Evolutionary conservation across 2,329 filamentous ascomycete genomes (phyloP).

Genomic region (Fusarium penzigii): DNA sequence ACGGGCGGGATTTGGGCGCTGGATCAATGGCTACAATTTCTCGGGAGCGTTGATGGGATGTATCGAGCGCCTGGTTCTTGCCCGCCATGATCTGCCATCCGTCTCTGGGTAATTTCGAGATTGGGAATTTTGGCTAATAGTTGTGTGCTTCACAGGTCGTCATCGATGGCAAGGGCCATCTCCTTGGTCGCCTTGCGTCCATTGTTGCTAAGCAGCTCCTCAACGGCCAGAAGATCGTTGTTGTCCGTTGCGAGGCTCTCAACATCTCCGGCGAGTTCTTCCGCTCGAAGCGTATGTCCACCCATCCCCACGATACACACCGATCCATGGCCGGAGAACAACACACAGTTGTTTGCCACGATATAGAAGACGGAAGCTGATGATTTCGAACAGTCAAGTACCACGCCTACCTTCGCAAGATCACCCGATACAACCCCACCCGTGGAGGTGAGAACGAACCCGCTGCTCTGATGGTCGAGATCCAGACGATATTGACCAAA

Average conservation of each 20-base stretch:
- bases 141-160: conserved; percentile 66
- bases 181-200: conserved; percentile 97
- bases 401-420: conserved; percentile 99
- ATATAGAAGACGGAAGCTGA: conserved; percentile 43
- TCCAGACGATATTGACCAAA: conserved; percentile 37
- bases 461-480: conserved; percentile 11
- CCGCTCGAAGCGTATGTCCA: conserved; percentile 96
- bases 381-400: conserved; percentile 83
- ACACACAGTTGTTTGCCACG: conserved; percentile 8
- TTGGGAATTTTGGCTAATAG: conserved; percentile 24
- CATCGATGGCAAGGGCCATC: conserved; percentile 99
- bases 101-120: conserved; percentile 19
- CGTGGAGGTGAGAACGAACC: conserved; percentile 76
- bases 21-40: conserved; percentile 15
- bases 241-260: conserved; percentile 97
- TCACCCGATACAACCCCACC: conserved; percentile 99
- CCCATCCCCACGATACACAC: conserved; percentile 16
- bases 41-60: conserved; percentile 9
- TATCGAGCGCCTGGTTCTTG: conserved; percentile 12
- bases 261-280: conserved; percentile 99
- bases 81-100: conserved; percentile 9
- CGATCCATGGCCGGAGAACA: conserved; percentile 22
- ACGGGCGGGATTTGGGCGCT: conserved; percentile 14
- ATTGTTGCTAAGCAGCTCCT: conserved; percentile 99
- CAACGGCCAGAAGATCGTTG: conserved; percentile 98